Conservation (phyloP, 164 flowering plant genomes). For the Taxillus chinensis region DNA sequence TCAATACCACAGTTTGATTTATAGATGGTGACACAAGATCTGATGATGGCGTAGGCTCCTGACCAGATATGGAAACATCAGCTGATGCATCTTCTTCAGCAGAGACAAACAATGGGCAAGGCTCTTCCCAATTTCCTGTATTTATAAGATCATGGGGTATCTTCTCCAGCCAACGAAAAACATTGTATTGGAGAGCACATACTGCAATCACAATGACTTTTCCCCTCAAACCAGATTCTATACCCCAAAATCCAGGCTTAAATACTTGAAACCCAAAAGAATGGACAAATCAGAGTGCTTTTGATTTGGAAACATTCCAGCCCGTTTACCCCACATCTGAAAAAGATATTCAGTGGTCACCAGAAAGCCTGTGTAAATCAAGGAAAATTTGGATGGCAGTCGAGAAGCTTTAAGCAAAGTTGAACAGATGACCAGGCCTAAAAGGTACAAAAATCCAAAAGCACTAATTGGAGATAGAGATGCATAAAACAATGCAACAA, state of each 20-base stretch:
- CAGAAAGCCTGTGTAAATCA: constrained; percentile 1
- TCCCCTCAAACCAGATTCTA: constrained; percentile 6
- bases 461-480: constrained; percentile 3
- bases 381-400: not conserved
- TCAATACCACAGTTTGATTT: not conserved
- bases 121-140: constrained; percentile 6
- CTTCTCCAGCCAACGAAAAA: not conserved
- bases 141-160: not conserved
- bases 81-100: not conserved
- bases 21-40: not conserved
- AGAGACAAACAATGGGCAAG: constrained; percentile 4
- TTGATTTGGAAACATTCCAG: constrained; percentile 3
- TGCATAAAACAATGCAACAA: constrained; percentile 3
- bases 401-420: constrained; percentile 4
- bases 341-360: constrained; percentile 4
- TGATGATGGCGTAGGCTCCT: not conserved
- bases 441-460: constrained; percentile 4
- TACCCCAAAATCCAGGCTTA: constrained; percentile 4
- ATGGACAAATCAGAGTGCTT: constrained; percentile 1
- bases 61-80: not conserved
- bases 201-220: constrained; percentile 1
- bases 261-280: constrained; percentile 1
- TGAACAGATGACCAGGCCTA: constrained; percentile 4
- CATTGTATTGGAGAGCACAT: constrained; percentile 2
- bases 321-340: constrained; percentile 1